A percentile compares a stretch with the other conserved stretches of the same genome.
Evolutionary conservation across 176 grass and related monocot species (phyloP).

Genomic region (Carex pumila): DNA sequence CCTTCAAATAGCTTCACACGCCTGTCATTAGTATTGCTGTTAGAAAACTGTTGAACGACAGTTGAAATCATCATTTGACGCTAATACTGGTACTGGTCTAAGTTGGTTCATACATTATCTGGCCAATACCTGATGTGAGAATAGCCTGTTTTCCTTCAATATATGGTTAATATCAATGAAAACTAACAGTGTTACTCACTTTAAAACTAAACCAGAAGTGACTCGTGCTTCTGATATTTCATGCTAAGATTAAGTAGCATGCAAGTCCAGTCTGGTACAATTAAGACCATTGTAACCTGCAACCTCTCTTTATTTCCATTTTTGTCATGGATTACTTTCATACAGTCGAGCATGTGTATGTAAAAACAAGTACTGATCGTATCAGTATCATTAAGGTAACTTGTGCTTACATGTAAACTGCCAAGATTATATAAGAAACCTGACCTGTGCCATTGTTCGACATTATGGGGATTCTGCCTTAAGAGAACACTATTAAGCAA

Average conservation of each 20-base stretch:
- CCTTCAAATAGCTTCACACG: slow-evolving; percentile 45
- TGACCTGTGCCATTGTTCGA: slow-evolving; percentile 55
- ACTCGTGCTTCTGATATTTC: neutral
- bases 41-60: neutral
- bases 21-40: slow-evolving; percentile 8
- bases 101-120: neutral
- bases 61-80: neutral
- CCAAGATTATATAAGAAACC: neutral
- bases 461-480: slow-evolving; percentile 63
- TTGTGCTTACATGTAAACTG: neutral
- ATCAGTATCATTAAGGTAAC: neutral
- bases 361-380: neutral
- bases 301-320: too few species aligned
- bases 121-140: neutral
- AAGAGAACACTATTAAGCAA: slow-evolving; percentile 51
- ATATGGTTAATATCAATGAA: neutral
- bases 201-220: neutral
- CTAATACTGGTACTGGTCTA: neutral
- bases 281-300: neutral
- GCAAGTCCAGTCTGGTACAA: neutral
- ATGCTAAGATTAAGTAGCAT: neutral
- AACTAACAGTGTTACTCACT: neutral
- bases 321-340: too few species aligned
- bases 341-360: neutral
- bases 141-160: neutral